Evolutionary conservation across 164 flowering plant genomes (phyloP).

Genomic region (Vitis riparia): DNA sequence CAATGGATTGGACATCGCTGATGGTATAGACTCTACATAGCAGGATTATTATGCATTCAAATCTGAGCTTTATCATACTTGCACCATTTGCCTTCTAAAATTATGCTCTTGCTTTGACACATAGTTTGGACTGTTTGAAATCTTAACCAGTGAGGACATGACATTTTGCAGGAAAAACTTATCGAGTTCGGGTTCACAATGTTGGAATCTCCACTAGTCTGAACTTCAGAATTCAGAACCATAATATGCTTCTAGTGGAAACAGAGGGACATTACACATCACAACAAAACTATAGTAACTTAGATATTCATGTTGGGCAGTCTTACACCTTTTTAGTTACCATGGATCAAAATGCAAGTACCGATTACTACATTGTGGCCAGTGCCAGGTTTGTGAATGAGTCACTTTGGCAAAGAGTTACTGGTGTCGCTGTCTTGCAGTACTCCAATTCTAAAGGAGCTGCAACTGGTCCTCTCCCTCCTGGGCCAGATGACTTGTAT

Average conservation of each 20-base stretch:
- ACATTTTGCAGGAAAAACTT: conserved; percentile 64
- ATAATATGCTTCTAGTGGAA: conserved; percentile 62
- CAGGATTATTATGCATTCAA: no score
- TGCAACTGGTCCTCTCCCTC: conserved; percentile 73
- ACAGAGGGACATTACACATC: conserved; percentile 69
- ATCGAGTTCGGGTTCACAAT: conserved; percentile 65
- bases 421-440: conserved; percentile 75
- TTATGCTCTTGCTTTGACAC: neutral
- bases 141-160: neutral
- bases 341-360: conserved; percentile 77
- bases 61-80: no score
- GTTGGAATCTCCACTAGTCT: conserved; percentile 67
- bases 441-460: conserved; percentile 71
- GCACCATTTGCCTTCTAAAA: no score
- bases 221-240: conserved; percentile 75
- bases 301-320: conserved; percentile 84
- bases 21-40: no score
- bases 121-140: neutral
- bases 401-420: conserved; percentile 62
- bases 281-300: conserved; percentile 47
- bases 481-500: conserved; percentile 51
- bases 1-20: no score
- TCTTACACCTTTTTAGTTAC: conserved; percentile 72
- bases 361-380: conserved; percentile 76
- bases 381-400: conserved; percentile 78